Conservation (phyloP, 2,329 filamentous ascomycete genomes). For the Stromatinia cepivora region DNA sequence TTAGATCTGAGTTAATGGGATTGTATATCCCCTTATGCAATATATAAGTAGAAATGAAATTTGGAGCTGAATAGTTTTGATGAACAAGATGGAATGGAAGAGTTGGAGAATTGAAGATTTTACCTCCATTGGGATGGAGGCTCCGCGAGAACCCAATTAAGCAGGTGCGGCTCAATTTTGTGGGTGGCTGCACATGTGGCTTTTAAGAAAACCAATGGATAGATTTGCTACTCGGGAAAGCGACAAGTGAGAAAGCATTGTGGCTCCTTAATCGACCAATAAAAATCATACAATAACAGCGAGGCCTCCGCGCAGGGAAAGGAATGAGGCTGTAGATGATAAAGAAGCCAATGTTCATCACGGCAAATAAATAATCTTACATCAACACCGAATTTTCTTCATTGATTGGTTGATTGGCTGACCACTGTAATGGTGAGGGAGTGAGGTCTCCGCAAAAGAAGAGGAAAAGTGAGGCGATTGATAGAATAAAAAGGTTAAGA, state of each 20-base stretch:
- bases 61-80: background rate
- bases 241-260: background rate
- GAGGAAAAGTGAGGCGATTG: too few species aligned
- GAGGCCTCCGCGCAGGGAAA: background rate
- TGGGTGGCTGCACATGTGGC: background rate
- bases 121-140: background rate
- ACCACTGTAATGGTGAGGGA: too few species aligned
- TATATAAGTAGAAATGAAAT: background rate
- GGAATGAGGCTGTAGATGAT: background rate
- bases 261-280: background rate
- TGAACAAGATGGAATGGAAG: background rate
- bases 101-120: background rate
- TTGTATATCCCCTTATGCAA: background rate
- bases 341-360: background rate
- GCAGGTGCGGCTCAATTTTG: background rate
- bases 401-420: too few species aligned
- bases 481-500: too few species aligned
- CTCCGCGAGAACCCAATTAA: too few species aligned
- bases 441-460: too few species aligned
- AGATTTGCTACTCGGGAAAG: background rate
- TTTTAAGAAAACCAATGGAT: background rate
- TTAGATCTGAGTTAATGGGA: background rate
- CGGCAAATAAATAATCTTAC: too few species aligned
- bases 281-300: background rate
- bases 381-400: too few species aligned